Base-by-base conservation (phyloP, 768 basidiomycete genomes). In the Hysterangium stoloniferum region DNA sequence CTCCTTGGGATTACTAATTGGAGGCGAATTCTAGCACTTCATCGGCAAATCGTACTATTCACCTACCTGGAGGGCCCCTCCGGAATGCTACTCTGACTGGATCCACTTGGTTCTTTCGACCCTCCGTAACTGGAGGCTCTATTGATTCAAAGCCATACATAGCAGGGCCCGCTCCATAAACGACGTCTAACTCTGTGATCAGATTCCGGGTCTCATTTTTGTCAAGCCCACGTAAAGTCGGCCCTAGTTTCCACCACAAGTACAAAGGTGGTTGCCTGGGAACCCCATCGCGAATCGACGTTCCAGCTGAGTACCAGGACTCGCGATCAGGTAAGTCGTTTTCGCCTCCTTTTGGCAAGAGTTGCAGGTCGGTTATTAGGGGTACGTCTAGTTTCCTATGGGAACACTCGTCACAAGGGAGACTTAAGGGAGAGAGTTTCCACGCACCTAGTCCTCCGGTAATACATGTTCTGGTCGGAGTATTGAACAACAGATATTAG, bases 131-230 rank as follows among this genome's bases (percentile, higher is more conserved):
- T 0, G 84, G 66, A 0, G 78, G 78, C 24, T 79, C 68, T 2
- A 90, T 59, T 58, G 76, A 81, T 56, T 90, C 79, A 60, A 93
- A 97, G 0, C 92, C 92, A 57, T 82, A 92, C 81, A 88, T 90
- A 0, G 90, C 80, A 6, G 75, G 71, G 47, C 83, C 85, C 50
- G 91, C 83, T 4, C 95, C 95, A 60, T 80, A 96, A 0, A 90
- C 66, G 3, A 97, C 74, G 61, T 98, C 94, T n/a, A 98, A 55
- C 64, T 98, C 93, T 1, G 93, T 97, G 59, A 98, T 79, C 22
- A 92, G 67, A 36, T 82, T 64, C 44, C 65, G 70, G 53, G 74
- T 72, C 57, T 85, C 78, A 34, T 74, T 73, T 7, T 69, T 47
- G n/a, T 66, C 69, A 78, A 88, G 80, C 19, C 82, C 72, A 13